phyloP scores from a whole-genome alignment of 495 filamentous ascomycete species.

The Penicillium verhagenii region DNA sequence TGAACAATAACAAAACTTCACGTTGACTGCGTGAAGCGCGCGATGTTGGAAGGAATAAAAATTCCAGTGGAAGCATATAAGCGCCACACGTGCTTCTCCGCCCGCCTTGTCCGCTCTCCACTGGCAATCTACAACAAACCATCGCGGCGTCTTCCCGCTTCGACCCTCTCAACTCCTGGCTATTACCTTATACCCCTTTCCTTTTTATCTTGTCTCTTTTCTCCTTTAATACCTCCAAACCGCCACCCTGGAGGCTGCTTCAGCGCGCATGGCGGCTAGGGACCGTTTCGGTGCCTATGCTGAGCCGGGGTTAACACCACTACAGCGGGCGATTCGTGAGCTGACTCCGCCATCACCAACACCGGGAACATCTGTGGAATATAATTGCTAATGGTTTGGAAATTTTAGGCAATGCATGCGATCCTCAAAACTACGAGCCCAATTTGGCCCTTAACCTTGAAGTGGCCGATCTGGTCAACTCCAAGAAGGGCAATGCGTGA shows the following conservation, averaged over 20 bases:
- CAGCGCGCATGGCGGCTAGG: slow-evolving; percentile 90
- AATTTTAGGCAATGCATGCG: slow-evolving; percentile 76
- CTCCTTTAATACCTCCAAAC: slow-evolving; percentile 2
- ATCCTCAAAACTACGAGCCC: slow-evolving; percentile 93
- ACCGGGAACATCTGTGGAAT: slow-evolving; percentile 3
- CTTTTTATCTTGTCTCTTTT: slow-evolving; percentile 7
- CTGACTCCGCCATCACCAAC: slow-evolving; percentile 6
- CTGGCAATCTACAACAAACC: slow-evolving; percentile 23
- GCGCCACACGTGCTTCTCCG: slow-evolving; percentile 35
- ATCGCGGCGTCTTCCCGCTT: slow-evolving; percentile 16
- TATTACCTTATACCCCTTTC: slow-evolving; percentile 1
- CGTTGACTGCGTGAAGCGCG: neutral
- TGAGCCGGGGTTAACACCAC: slow-evolving; percentile 74
- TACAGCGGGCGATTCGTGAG: slow-evolving; percentile 90
- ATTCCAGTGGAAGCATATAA: slow-evolving; percentile 17
- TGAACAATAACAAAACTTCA: neutral
- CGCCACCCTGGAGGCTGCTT: slow-evolving; percentile 82
- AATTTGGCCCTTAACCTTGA: slow-evolving; percentile 96
- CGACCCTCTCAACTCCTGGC: neutral
- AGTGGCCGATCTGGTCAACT: slow-evolving; percentile 94
- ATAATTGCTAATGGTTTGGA: slow-evolving; percentile 3
- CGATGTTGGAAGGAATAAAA: slow-evolving; percentile 14
- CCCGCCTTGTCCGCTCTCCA: slow-evolving; percentile 15
- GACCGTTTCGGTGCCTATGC: slow-evolving; percentile 89
- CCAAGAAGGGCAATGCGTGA: slow-evolving; percentile 93